Evolutionary conservation across 2,329 filamentous ascomycete genomes (phyloP), one percentile per base, ranked within the genome.

Genomic region (Curvularia verruculosa): DNA sequence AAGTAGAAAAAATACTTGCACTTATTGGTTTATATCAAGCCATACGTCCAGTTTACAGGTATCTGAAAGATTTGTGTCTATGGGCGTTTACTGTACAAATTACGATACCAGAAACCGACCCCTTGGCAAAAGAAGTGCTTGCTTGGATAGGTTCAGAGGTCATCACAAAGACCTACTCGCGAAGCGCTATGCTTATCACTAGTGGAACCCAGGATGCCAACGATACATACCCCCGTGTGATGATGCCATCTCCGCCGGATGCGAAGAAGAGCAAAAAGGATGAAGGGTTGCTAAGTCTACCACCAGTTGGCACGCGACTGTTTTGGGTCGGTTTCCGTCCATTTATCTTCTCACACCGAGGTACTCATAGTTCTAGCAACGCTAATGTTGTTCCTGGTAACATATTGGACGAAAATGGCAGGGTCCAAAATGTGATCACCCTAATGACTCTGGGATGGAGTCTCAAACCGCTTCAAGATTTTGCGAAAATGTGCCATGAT

Each of bases 281-380:
- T 18, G 56, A 61, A 1, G 52, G 65, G 24, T 40, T 66, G 8
- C 41, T 63, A 8, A 64, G 52, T 15, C 43, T 69, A 2, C 66
- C 66, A 9, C 61, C 67, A 4, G 51, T 69, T 13, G 68, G 68
- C 2, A 63, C 62, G 19, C 59, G 64, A 13, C 34, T 72, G 10
- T 72, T 73, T 29, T 73, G 70, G 70, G 37, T 72, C 21, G 71
- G 71, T 7, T 66, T 64, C 23, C 69, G 71, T 5, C 70, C 70
- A 3, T 73, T 68, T 26, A 40, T 71, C 1, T 69, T 73, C 39
- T 59, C 64, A 13, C 63, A 69, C 7, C 43, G 58, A 8, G 64
- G 64, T 19, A 54, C 50, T 2, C 5, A 29, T 13, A 52, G 41
- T 12, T 34, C 26, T 4, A 34, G 31, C 1, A 49, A 39, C 3